These are phyloP conservation scores for Aspergillus ibericus DNA, from an alignment of 2,329 filamentous ascomycete genomes.

Conservation along the genomic window DNA sequence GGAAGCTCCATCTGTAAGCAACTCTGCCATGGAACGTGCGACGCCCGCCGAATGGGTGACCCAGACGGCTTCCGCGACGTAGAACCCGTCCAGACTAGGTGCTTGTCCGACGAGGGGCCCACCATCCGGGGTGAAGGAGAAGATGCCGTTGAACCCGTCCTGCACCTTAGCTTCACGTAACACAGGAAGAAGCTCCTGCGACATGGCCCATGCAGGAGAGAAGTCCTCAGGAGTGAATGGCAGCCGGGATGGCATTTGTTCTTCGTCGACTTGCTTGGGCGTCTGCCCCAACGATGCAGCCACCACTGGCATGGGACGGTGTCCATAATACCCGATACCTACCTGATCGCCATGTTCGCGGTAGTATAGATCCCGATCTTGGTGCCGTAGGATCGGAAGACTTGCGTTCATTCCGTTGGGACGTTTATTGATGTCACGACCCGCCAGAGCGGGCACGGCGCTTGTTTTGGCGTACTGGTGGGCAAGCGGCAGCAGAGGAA, in stretches of 20 bases:
- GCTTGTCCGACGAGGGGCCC: conserved; percentile 60
- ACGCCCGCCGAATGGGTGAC: conserved; percentile 66
- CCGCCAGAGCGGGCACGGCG: conserved; percentile 47
- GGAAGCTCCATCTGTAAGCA: conserved; percentile 58
- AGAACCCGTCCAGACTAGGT: conserved; percentile 61
- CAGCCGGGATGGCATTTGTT: conserved; percentile 64
- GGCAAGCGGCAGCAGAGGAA: conserved; percentile 61
- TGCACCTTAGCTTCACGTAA: conserved; percentile 54
- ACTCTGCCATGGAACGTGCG: conserved; percentile 60
- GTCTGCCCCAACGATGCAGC: conserved; percentile 57
- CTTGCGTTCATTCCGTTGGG: conserved; percentile 50
- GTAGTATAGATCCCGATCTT: conserved; percentile 65
- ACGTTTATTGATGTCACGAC: conserved; percentile 39
- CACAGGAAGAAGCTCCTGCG: conserved; percentile 55
- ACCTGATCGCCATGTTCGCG: conserved; percentile 63
- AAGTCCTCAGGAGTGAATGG: conserved; percentile 63
- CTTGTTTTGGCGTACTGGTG: conserved; percentile 67
- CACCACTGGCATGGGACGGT: conserved; percentile 61
- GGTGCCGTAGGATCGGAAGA: conserved; percentile 61
- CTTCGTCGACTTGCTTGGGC: conserved; percentile 54
- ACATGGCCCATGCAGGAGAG: conserved; percentile 59
- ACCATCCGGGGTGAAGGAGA: conserved; percentile 66
- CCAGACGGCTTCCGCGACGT: conserved; percentile 66
- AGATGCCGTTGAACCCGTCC: conserved; percentile 65
- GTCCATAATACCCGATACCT: conserved; percentile 65